Evolutionary conservation across 2,329 filamentous ascomycete genomes (phyloP), one percentile per base, ranked within the genome.

Genomic region (Chrysoporthe deuterocubensis): DNA sequence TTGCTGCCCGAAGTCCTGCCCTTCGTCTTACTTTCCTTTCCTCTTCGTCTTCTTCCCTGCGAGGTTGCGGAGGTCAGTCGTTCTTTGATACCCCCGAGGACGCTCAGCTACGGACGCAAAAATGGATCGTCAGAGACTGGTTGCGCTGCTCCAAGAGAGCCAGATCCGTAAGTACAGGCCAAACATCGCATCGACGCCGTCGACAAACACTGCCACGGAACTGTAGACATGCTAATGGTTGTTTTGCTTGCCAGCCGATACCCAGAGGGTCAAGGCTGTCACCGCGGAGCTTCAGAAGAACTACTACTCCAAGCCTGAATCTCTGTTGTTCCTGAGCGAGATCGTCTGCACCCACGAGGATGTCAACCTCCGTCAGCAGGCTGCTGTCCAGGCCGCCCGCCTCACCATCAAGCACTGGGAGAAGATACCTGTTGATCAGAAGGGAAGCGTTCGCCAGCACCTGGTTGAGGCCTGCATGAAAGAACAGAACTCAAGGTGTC

Each of bases 281-380:
- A 99, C 95, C 21, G 89, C 92, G 68, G 90, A 94, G 75, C 89
- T 98, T 69, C 94, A 97, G 81, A 96, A 96, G 81, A 92, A 92
- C 81, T 98, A 93, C 85, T 98, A 97, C 84, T 90, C 89, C 75
- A 88, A 93, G 73, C 91, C 95, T 50, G 88, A 94, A 75, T 93
- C 93, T 18, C 89, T 98, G 67, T 86, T 95, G 66, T 89, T 92
- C 75, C 90, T 98, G 71, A 88, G 98, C 73, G 93, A 97, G 81
- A 90, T 97, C 75, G 87, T 96, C 73, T 91, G 93, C 74, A 92
- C 91, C 68, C 91, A 97, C 80, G 84, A 89, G 69, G 85, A 89
- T 76, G 78, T 86, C 59, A 87, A 90, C 73, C 85, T 97, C 66
- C 91, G 94, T 76, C 96, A 98, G 84, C 87, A 97, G 72, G 94